These are phyloP conservation scores for Xanthoceras sorbifolium DNA, from an alignment of 345 rosid genomes.

Conservation along the genomic window DNA sequence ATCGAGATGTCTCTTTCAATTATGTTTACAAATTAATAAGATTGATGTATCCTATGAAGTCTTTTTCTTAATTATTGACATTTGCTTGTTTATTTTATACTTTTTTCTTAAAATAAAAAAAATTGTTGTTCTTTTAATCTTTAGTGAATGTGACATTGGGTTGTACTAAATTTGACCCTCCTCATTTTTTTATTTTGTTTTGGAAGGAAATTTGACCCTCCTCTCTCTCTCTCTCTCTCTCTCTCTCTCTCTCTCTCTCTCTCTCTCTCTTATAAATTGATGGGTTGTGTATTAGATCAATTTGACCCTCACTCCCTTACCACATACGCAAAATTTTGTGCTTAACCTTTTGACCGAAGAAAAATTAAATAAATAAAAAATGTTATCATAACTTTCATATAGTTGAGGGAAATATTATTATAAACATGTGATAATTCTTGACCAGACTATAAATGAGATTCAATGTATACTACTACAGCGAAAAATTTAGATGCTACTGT, in stretches of 20 bases:
- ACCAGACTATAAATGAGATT: neutral
- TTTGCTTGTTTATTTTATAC: neutral
- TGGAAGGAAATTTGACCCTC: too few relatives aligned
- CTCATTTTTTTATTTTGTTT: too few relatives aligned
- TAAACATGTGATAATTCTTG: neutral
- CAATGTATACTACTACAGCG: too few relatives aligned
- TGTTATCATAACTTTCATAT: neutral
- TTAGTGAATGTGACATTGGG: neutral
- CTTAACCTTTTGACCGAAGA: too few relatives aligned
- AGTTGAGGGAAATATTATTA: neutral
- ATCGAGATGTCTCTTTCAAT: conserved; percentile 20
- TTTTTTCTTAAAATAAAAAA: too few relatives aligned
- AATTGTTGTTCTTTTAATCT: neutral
- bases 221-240: neutral
- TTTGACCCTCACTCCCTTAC: neutral
- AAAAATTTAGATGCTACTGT: neutral
- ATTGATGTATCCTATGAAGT: conserved; percentile 17
- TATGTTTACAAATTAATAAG: neutral
- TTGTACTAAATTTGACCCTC: neutral
- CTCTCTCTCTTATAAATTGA: neutral
- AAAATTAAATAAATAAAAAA: too few relatives aligned
- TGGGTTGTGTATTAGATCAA: neutral
- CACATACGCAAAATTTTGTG: too few relatives aligned
- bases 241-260: neutral
- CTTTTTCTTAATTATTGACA: neutral